Base-by-base conservation (phyloP, 768 basidiomycete species). In the Collybia mongolica region DNA sequence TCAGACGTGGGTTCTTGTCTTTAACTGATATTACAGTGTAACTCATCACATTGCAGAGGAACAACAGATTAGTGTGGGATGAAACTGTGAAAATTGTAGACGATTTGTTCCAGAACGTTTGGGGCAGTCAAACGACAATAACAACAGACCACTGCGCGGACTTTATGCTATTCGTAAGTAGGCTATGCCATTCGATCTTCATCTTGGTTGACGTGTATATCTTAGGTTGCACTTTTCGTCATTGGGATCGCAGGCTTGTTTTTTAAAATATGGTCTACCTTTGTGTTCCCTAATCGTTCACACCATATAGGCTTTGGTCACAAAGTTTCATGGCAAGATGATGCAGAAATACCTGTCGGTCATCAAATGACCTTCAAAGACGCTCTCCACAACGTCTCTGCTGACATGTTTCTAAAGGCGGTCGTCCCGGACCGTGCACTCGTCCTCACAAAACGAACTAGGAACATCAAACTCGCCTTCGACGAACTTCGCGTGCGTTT, bases 141-240 rank as follows among this genome's bases (percentile, higher is more conserved):
- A 57, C 59, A 4, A 55, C 77, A 14, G 72, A 79, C 42, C 72
- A 84, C 55, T 68, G 68, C 39, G 60, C 79, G 2, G 78, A 83
- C 32, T 59, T 84, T 17, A 84, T 82, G 0, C 59, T 80, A 2
- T 78, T 79, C 9, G 83, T 83, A 47, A 44, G 74, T 43, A 9
- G 23, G 36, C 15, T 24, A 38, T 6, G n/a, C n/a, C 29, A 17
- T 12, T 5, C 38, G 22, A 18, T 20, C 6, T 15, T 35, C 17
- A 29, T 26, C 11, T 20, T 59, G 35, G 58, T 58, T 14, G 53
- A 59, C 23, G 18, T 38, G 23, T n/a, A n/a, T n/a, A n/a, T n/a
- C 40, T 18, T 11, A 83, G 82, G 72, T 82, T 35, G 75, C 81
- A 0, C 71, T 83, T 2, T 76, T 79, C 45, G 74, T 82, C 24